A percentile compares a stretch with the other conserved stretches of the same genome.
These are phyloP conservation scores for Hyphopichia fennica DNA, from an alignment of 1,139 yeast species.

Conservation along the genomic window DNA sequence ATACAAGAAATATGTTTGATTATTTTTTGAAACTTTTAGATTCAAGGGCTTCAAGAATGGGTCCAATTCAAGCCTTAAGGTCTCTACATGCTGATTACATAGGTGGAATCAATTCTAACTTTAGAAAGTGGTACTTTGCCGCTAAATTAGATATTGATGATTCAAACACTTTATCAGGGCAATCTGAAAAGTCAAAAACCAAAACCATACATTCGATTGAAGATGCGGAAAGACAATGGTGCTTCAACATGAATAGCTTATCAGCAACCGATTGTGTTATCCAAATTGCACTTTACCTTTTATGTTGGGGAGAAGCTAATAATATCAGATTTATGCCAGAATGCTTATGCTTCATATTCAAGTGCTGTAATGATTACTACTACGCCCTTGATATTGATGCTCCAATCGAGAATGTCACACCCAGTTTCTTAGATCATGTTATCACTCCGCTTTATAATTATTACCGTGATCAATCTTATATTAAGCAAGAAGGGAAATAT, in stretches of 20 bases:
- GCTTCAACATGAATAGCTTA: conserved; percentile 54
- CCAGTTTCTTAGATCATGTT: conserved; percentile 56
- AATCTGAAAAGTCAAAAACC: conserved; percentile 15
- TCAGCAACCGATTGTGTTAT: conserved; percentile 56
- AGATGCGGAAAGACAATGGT: conserved; percentile 83
- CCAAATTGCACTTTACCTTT: conserved; percentile 67
- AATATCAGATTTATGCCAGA: conserved; percentile 84
- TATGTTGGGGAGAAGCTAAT: conserved; percentile 91
- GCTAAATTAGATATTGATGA: conserved; percentile 87
- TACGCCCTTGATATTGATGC: conserved; percentile 39
- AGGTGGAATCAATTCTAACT: conserved; percentile 91
- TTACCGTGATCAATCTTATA: conserved; percentile 57
- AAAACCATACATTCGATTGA: conserved; percentile 54
- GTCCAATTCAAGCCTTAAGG: conserved; percentile 52
- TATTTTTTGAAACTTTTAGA: conserved; percentile 62
- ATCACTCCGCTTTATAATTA: conserved; percentile 76
- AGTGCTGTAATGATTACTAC: conserved; percentile 73
- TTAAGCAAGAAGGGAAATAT: conserved; percentile 33
- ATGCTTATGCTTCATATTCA: conserved; percentile 75
- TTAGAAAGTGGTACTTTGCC: conserved; percentile 94
- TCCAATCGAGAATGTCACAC: conserved; percentile 18
- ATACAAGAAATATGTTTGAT: conserved; percentile 64
- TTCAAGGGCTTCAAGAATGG: conserved; percentile 67
- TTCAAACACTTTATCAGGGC: conserved; percentile 25
- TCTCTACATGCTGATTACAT: conserved; percentile 73